phyloP scores from a whole-genome alignment of 495 filamentous ascomycete genomes.

The Neurospora africana region DNA sequence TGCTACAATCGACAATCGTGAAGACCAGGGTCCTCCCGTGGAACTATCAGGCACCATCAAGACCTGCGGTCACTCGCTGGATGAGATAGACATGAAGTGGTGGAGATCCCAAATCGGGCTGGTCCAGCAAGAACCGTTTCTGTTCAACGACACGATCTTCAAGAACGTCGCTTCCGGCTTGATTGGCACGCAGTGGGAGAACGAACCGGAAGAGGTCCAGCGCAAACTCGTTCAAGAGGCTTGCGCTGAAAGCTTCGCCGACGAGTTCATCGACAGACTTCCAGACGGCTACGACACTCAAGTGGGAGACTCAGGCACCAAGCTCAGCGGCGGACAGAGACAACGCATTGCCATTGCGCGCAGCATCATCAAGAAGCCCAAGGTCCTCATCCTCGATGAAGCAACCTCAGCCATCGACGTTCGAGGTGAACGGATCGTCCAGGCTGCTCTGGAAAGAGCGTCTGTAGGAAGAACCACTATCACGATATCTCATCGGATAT shows the following conservation, averaged over 20 bases:
- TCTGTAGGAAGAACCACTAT: conserved; percentile 64
- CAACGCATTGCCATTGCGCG: conserved; percentile 66
- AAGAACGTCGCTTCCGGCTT: conserved; percentile 54
- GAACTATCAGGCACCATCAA: conserved; percentile 39
- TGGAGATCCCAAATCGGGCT: conserved; percentile 58
- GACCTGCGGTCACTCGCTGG: conserved; percentile 45
- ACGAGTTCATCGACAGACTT: conserved; percentile 48
- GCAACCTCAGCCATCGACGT: conserved; percentile 71
- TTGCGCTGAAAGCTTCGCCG: conserved; percentile 47
- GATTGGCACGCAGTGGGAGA: conserved; percentile 46
- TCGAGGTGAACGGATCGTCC: conserved; percentile 56
- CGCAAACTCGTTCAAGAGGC: conserved; percentile 44
- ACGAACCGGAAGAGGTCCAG: conserved; percentile 41
- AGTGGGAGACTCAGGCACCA: conserved; percentile 40
- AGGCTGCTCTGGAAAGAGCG: conserved; percentile 57
- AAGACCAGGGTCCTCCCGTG: conserved; percentile 29
- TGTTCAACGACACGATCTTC: conserved; percentile 63
- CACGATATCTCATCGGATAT: conserved; percentile 63
- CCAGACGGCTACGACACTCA: conserved; percentile 53
- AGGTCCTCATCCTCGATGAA: conserved; percentile 73
- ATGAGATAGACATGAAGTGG: conserved; percentile 50
- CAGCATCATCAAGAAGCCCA: conserved; percentile 61
- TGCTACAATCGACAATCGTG: conserved; percentile 6
- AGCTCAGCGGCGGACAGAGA: conserved; percentile 43
- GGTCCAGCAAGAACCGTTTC: conserved; percentile 62